Conservation (phyloP, 106 monocot species). For the Xerophyta viscosa region DNA sequence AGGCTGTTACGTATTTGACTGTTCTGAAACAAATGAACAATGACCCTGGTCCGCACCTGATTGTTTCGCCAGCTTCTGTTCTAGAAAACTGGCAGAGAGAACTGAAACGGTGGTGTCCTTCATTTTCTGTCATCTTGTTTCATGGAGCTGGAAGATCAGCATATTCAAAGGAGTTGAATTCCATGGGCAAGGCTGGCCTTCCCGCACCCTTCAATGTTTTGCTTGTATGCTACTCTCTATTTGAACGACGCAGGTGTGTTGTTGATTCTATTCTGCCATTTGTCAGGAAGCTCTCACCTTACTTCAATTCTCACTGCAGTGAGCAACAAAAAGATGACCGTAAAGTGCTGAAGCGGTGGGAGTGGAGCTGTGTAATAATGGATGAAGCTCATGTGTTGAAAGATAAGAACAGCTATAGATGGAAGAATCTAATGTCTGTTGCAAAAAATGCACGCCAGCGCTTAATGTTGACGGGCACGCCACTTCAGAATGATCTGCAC, state of each 20-base stretch:
- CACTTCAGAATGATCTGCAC: conserved; percentile 97
- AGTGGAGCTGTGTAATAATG: conserved; percentile 89
- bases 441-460: conserved; percentile 80
- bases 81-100: conserved; percentile 99
- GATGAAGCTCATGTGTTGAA: conserved; percentile 99
- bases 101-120: conserved; percentile 84
- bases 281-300: not conserved
- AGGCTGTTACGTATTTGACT: conserved; percentile 94
- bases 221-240: conserved; percentile 79
- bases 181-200: conserved; percentile 64
- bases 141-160: conserved; percentile 76
- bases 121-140: conserved; percentile 85
- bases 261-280: not conserved
- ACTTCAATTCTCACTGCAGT: conserved; percentile 43
- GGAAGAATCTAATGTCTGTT: conserved; percentile 89
- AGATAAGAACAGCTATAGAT: conserved; percentile 88
- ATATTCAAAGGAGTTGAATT: conserved; percentile 85
- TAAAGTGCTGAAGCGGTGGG: conserved; percentile 68
- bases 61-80: conserved; percentile 96
- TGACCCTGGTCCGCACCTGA: conserved; percentile 90
- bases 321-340: conserved; percentile 91
- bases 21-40: conserved; percentile 72
- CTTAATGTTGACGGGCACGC: conserved; percentile 94
- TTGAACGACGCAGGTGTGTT: conserved; percentile 85
- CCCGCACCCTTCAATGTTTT: conserved; percentile 94